Base-by-base conservation (phyloP, 2,329 filamentous ascomycete genomes). In the Cladophialophora exuberans region DNA sequence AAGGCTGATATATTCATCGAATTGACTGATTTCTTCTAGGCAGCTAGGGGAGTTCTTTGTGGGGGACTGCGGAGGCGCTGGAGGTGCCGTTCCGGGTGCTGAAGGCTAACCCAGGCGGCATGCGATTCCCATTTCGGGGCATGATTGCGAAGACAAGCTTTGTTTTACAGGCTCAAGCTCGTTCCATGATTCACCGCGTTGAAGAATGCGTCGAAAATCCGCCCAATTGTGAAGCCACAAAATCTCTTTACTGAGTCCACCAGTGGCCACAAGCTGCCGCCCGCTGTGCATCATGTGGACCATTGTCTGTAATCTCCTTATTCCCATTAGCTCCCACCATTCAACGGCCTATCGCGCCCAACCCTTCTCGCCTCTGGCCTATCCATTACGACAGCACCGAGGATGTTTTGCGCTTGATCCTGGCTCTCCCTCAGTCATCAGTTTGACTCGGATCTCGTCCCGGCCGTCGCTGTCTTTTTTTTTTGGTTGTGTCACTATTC, bases 321-420 rank as follows among this genome's bases (percentile, higher is more conserved):
- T 23, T 13, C 7, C 48, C 23, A 42, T 51, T 43, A 35, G 36
- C 36, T 35, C 36, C 6, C 23, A 4, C 25, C n/a, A n/a, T n/a
- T n/a, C n/a, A n/a, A n/a, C n/a, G n/a, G n/a, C n/a, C n/a, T n/a
- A n/a, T n/a, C n/a, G n/a, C n/a, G n/a, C n/a, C n/a, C n/a, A n/a
- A 6, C 33, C 4, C n/a, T 11, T 13, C 36, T 49, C 49, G 49
- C 49, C 31, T 45, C 23, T 41, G 47, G 55, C 55, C 50, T 39
- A 39, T 52, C 47, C 35, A 55, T 59, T 59, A 55, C 56, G 56
- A 52, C 56, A 55, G 46, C 46, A 52, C 42, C 42, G 45, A 47
- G 52, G 52, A 41, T 51, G 48, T 52, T 52, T 54, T 53, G 45
- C 35, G 46, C 50, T 49, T 53, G 44, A 53, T 57, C 54, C 54